Evolutionary conservation across 768 basidiomycete species (phyloP).

Genomic region (Pulveroboletus sp.): DNA sequence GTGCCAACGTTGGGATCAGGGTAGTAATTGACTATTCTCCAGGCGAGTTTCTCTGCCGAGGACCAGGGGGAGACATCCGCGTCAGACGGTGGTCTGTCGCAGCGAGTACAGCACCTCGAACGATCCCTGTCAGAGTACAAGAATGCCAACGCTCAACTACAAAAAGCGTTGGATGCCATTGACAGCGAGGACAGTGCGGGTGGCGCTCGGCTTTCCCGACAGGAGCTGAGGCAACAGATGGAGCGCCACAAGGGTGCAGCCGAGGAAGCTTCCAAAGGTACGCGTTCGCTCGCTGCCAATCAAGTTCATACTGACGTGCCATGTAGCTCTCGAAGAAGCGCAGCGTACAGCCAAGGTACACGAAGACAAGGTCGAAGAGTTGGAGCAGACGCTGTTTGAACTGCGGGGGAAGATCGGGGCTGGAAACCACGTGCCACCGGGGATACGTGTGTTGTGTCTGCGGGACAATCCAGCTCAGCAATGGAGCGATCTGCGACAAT

Average conservation of each 20-base stretch:
- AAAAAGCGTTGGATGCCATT: conserved; percentile 46
- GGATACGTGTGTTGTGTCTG: conserved; percentile 65
- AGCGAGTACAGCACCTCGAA: conserved; percentile 55
- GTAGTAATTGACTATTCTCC: background rate
- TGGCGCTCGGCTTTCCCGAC: conserved; percentile 24
- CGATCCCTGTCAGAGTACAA: conserved; percentile 56
- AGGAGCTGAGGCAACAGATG: conserved; percentile 41
- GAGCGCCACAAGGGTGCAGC: conserved; percentile 37
- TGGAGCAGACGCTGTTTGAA: conserved; percentile 79
- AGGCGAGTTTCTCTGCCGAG: conserved; percentile 68
- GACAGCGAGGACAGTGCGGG: conserved; percentile 31
- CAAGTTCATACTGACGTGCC: background rate
- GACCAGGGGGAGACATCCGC: conserved; percentile 35
- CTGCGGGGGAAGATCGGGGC: conserved; percentile 72
- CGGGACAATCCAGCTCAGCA: conserved; percentile 79
- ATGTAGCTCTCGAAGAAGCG: conserved; percentile 44
- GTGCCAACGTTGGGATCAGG: conserved; percentile 21
- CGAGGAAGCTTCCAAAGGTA: conserved; percentile 42
- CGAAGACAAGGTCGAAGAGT: conserved; percentile 56
- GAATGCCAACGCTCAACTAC: conserved; percentile 41
- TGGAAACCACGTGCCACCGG: conserved; percentile 73
- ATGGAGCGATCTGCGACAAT: conserved; percentile 75
- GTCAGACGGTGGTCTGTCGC: conserved; percentile 32
- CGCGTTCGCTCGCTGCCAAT: background rate
- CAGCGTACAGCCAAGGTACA: conserved; percentile 36